Percentiles rank a stretch among this genome's conserved stretches.
phyloP scores from a whole-genome alignment of 192 early-diverging fungal species.

The Kappamyces sp. region DNA sequence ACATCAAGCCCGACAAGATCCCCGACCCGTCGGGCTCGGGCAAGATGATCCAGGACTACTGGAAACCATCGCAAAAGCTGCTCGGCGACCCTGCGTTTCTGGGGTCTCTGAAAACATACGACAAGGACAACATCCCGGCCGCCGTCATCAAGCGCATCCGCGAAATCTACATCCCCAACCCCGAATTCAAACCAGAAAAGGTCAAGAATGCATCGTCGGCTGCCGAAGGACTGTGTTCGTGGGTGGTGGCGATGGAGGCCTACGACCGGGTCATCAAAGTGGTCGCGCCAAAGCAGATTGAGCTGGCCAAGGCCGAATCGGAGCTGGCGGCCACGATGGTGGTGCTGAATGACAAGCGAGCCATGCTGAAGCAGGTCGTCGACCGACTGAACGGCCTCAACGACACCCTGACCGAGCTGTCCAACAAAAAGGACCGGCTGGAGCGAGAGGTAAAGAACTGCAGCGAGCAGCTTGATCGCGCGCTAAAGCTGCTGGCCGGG shows the following conservation, averaged over 20 bases:
- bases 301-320: conserved; percentile 45
- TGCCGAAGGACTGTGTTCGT: conserved; percentile 56
- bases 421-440: conserved; percentile 49
- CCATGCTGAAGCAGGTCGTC: conserved; percentile 44
- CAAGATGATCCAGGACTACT: conserved; percentile 59
- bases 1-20: conserved; percentile 57
- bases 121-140: conserved; percentile 57
- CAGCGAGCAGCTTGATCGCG: conserved; percentile 52
- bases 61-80: conserved; percentile 55
- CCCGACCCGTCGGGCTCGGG: conserved; percentile 59
- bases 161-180: conserved; percentile 50
- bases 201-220: conserved; percentile 58
- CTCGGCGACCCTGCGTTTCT: conserved; percentile 53
- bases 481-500: conserved; percentile 52
- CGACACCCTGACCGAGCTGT: conserved; percentile 42
- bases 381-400: conserved; percentile 50
- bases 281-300: conserved; percentile 56
- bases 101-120: conserved; percentile 45
- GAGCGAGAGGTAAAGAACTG: conserved; percentile 55
- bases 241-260: conserved; percentile 59
- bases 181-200: conserved; percentile 61
- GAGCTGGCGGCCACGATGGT: conserved; percentile 53
- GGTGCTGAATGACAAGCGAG: conserved; percentile 50
- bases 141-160: conserved; percentile 56
- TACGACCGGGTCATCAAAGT: conserved; percentile 57